These are phyloP conservation scores for Trebouxia sp. DNA, from an alignment of 139 green algal genomes.

Conservation along the genomic window DNA sequence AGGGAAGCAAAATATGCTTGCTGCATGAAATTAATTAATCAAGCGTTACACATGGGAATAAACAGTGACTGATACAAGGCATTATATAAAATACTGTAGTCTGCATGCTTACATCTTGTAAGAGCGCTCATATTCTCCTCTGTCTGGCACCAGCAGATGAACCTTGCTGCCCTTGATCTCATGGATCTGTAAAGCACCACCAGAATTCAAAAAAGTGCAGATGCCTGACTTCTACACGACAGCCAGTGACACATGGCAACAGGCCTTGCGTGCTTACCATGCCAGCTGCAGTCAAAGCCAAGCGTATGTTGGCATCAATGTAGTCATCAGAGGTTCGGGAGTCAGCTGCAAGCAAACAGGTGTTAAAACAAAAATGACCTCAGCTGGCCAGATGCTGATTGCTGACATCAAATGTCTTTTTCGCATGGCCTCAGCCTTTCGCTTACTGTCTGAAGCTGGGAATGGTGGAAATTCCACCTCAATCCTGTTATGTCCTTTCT, in stretches of 20 bases:
- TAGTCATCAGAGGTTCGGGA: conserved; percentile 85
- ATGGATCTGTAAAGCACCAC: conserved; percentile 46
- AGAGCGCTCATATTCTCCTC: conserved; percentile 73
- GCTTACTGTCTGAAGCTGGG: conserved; percentile 62
- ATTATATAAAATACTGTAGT: too few species aligned
- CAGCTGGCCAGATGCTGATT: background rate
- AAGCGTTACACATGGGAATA: too few species aligned
- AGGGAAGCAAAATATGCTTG: too few species aligned
- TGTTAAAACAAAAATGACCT: background rate
- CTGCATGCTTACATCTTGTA: conserved; percentile 67
- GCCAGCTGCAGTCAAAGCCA: conserved; percentile 75
- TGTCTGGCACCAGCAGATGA: conserved; percentile 83
- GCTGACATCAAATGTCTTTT: background rate
- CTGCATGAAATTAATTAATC: too few species aligned
- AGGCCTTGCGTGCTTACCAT: conserved; percentile 34
- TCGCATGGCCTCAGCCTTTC: background rate
- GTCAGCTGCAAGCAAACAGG: conserved; percentile 64
- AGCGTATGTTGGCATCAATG: conserved; percentile 90
- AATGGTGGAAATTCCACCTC: conserved; percentile 92
- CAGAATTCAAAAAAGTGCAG: background rate
- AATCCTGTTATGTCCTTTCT: conserved; percentile 65
- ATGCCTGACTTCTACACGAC: too few species aligned
- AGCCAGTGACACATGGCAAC: too few species aligned
- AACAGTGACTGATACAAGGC: too few species aligned
- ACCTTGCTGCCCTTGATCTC: conserved; percentile 60